A percentile compares a stretch with the other conserved stretches of the same genome.
Evolutionary conservation across 2,329 filamentous ascomycete genomes (phyloP).

Genomic region (Penicillium sp.): DNA sequence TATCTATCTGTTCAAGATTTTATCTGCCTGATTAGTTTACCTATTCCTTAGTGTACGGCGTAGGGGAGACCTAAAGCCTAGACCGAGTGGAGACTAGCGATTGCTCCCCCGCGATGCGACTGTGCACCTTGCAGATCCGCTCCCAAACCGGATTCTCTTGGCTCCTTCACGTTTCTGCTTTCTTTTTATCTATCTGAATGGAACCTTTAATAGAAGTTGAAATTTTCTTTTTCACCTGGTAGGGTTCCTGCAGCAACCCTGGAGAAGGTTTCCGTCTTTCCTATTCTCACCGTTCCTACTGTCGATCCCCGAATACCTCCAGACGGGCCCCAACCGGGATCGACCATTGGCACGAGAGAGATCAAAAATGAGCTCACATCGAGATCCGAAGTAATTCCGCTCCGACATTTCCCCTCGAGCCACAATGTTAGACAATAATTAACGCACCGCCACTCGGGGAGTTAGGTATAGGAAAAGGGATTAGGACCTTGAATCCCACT

Average conservation of each 20-base stretch:
- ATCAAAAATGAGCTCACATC: not conserved
- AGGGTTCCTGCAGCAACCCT: not conserved
- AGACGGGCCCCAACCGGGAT: not conserved
- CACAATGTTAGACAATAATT: not conserved
- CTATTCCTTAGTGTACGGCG: too few species aligned
- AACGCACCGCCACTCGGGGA: not conserved
- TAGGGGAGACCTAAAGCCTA: conserved; percentile 2
- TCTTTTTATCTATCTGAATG: not conserved
- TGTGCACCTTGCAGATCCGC: conserved; percentile 10
- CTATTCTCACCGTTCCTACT: not conserved
- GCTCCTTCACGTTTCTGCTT: not conserved
- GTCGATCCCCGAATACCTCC: not conserved
- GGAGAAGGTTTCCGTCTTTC: not conserved
- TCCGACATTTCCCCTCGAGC: not conserved
- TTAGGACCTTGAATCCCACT: not conserved
- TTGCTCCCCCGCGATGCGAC: conserved; percentile 17
- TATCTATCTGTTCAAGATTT: too few species aligned
- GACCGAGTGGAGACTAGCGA: conserved; percentile 12
- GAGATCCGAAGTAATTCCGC: not conserved
- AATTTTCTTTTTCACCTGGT: not conserved
- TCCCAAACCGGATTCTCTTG: conserved; percentile 4
- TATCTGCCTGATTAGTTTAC: too few species aligned
- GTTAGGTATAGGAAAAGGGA: not conserved
- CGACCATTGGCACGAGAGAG: not conserved
- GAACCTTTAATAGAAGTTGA: not conserved